Base-by-base conservation (phyloP, 106 monocot species). In the Chionographis japonica region DNA sequence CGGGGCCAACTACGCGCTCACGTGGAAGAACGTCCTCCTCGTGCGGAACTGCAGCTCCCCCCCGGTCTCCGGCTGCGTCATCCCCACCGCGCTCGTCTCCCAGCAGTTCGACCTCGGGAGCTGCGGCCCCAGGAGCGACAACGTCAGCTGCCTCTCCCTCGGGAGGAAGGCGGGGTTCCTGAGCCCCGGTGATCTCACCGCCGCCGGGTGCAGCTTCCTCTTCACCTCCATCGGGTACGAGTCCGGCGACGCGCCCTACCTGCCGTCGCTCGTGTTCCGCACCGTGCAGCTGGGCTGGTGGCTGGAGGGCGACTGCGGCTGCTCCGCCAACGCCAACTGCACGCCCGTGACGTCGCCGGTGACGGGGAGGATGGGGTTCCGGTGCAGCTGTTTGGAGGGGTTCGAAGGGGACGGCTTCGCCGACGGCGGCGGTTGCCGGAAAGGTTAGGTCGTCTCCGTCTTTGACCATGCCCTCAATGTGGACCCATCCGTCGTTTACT, bases 351-450 rank as follows among this genome's bases (percentile, higher is more conserved):
- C 12, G 5, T 27, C 75, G 19, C 79, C 62, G 37, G 20, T 12
- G 9, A 58, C 39, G 4, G 3, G 10, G 46, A 40, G 12, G 12
- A 11, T 38, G 13, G 63, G 46, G 6, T 67, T 80, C 58, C 35
- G 46, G 27, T 85, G 84, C 73, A 43, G 11, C 5, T 85, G 84
- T 77, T n/a, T 0, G 2, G 65, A 60, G 4, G 84, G 77, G 35
- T 77, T 77, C 72, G n/a, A n/a, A 3, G 84, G 84, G 38, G 84
- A 85, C 52, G 80, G 84, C 37, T 85, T 80, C 73, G 1, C 6
- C 69, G 73, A 52, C 64, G 80, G 84, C 37, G 10, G 10, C 2
- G 73, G 77, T 18, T 85, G 84, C 80, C 55, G 20, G 9, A 76
- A 54, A 80, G 80, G 80, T 84, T 8, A 46, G 40, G 18, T 4